Evolutionary conservation across 352 stramenopile genomes (phyloP).

Genomic region (Phytophthora pisi): DNA sequence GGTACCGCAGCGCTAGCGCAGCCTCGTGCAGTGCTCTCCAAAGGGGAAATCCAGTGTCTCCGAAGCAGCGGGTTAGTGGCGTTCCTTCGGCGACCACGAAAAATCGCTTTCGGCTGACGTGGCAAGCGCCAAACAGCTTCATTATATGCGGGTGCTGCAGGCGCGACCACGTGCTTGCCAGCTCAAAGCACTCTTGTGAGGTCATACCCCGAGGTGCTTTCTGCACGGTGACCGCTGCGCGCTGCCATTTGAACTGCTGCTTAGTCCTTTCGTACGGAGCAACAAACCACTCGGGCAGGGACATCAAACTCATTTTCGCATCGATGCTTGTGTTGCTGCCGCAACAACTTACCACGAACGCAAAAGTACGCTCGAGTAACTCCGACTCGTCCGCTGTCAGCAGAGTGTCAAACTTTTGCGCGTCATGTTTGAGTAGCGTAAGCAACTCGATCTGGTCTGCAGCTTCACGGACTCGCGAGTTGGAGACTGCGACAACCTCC

Average conservation of each 20-base stretch:
- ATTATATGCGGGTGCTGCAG: constrained; percentile 36
- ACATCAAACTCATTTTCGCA: constrained; percentile 24
- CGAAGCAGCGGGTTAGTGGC: constrained; percentile 27
- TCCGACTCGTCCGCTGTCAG: constrained; percentile 32
- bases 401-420: constrained; percentile 31
- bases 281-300: constrained; percentile 42
- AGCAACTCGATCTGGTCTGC: constrained; percentile 37
- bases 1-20: constrained; percentile 32
- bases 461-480: constrained; percentile 15
- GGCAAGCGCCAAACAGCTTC: constrained; percentile 38
- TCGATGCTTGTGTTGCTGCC: constrained; percentile 16
- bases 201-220: constrained; percentile 20
- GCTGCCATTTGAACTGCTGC: constrained; percentile 38
- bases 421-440: constrained; percentile 32
- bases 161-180: constrained; percentile 34
- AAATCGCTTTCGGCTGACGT: constrained; percentile 33
- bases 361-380: constrained; percentile 28
- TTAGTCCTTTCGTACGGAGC: constrained; percentile 33
- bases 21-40: constrained; percentile 39
- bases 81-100: constrained; percentile 39
- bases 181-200: constrained; percentile 18
- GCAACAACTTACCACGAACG: constrained; percentile 27
- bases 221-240: constrained; percentile 27
- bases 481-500: constrained; percentile 12
- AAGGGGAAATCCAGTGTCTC: constrained; percentile 31